Base-by-base conservation (phyloP, 306 rosid genomes). In the Canavalia gladiata region DNA sequence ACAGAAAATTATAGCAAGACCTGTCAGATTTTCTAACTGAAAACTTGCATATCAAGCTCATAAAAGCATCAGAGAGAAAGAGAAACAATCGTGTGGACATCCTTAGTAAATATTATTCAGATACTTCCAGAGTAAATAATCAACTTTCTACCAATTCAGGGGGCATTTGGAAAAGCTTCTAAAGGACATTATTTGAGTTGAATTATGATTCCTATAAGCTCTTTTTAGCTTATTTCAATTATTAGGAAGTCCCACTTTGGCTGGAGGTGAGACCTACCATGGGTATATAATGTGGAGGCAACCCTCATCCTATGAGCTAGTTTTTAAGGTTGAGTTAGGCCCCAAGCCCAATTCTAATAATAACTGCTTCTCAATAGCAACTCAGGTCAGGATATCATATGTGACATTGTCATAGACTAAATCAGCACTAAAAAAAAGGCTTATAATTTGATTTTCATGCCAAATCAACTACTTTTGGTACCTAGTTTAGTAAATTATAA, bases 1-100 rank as follows among this genome's bases (percentile, higher is more conserved):
- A 41, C 51, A 45, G 39, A 51, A 80, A 47, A 71, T 13, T 34
- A 68, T 43, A 29, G 25, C 13, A 77, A 45, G 56, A 78, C 73
- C 45, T 31, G 55, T 2, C 43, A 52, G 37, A 54, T 63, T 54
- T 35, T 72, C 57, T 25, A 47, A 64, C 75, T 33, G 46, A 72
- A 55, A 39, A 46, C 65, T 34, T 66, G 52, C 58, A 74, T 35
- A 56, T 2, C 57, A 56, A 72, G 35, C 41, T 56, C 42, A 78
- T 1, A 3, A 42, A 13, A 13, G 10, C 45, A 50, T 37, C 8
- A 13, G 39, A 25, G 76, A 18, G 50, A 42, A 72, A 52, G 28
- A 60, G 47, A 28, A 80, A 69, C 33, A 58, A 47, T 58, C 6
- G 31, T 43, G 64, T 34, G 63, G 35, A 42, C 3, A 12, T 52